These are phyloP conservation scores for Mycosarcoma mackinlayi DNA, from an alignment of 1,284 basidiomycete genomes.

Conservation along the genomic window DNA sequence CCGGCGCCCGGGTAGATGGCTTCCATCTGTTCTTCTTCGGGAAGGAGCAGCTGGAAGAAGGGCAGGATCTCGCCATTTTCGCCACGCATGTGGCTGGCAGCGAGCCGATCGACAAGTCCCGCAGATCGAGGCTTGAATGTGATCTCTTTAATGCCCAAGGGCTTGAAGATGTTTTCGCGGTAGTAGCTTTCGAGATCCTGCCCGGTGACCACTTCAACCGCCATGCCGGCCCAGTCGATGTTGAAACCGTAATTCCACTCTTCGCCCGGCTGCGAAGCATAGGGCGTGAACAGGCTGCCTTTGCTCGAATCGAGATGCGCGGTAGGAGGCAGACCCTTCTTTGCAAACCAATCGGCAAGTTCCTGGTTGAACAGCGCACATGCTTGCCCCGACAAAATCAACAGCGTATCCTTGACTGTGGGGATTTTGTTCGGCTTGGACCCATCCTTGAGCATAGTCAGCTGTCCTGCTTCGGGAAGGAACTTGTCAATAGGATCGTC, in stretches of 20 bases:
- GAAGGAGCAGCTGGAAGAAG: constrained; percentile 18
- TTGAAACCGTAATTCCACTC: constrained; percentile 51
- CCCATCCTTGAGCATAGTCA: constrained; percentile 40
- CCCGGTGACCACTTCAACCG: constrained; percentile 48
- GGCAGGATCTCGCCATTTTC: constrained; percentile 15
- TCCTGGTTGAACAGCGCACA: constrained; percentile 53
- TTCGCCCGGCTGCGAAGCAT: constrained; percentile 48
- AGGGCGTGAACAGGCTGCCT: constrained; percentile 28
- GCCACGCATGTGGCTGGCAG: constrained; percentile 13
- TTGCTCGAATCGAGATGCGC: constrained; percentile 17
- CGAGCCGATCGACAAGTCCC: constrained; percentile 21
- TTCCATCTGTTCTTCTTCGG: constrained; percentile 39
- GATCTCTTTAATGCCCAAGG: constrained; percentile 53
- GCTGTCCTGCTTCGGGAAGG: constrained; percentile 58
- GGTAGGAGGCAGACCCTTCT: constrained; percentile 20
- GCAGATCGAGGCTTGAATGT: constrained; percentile 32
- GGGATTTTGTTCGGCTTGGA: constrained; percentile 41
- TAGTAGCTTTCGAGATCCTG: constrained; percentile 52
- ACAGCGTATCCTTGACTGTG: constrained; percentile 29
- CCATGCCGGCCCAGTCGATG: constrained; percentile 55
- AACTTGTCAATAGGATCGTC: constrained; percentile 53
- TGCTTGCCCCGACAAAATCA: constrained; percentile 32
- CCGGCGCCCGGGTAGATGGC: constrained; percentile 48
- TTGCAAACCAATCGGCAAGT: constrained; percentile 24
- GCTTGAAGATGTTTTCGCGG: constrained; percentile 56